A percentile compares a stretch with the other conserved stretches of the same genome.
These are phyloP conservation scores for Kodamaea laetipori DNA, from an alignment of 805 yeast genomes.

Conservation along the genomic window DNA sequence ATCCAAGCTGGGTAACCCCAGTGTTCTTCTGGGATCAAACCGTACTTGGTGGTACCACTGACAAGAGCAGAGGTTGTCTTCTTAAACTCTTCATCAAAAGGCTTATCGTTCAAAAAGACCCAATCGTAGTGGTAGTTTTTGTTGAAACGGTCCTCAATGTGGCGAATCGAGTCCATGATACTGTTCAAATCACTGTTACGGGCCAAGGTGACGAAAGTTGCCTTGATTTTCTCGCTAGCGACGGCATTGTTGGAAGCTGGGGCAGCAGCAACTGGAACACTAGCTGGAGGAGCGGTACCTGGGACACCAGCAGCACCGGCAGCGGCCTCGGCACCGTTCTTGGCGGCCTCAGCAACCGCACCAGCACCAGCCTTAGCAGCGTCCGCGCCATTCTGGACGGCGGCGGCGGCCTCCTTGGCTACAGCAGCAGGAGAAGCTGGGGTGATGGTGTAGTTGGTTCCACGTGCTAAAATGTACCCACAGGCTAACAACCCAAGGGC, in stretches of 20 bases:
- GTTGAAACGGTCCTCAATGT: constrained; percentile 90
- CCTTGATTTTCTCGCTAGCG: constrained; percentile 51
- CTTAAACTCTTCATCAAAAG: constrained; percentile 80
- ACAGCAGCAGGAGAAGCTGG: constrained; percentile 7
- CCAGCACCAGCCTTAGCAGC: constrained; percentile 9
- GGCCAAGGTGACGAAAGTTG: constrained; percentile 80
- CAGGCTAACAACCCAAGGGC: constrained; percentile 48
- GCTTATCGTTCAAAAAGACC: constrained; percentile 91
- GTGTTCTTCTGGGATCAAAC: constrained; percentile 76
- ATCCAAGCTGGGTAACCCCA: constrained; percentile 89
- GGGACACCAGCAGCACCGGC: constrained; percentile 14
- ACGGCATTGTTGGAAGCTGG: constrained; percentile 9
- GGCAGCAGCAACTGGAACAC: constrained; percentile 14
- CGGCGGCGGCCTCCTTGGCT: constrained; percentile 10
- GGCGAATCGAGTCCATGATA: constrained; percentile 64
- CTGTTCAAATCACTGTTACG: constrained; percentile 71
- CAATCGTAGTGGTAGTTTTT: constrained; percentile 81
- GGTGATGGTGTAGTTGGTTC: constrained; percentile 44
- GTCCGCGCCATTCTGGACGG: constrained; percentile 12
- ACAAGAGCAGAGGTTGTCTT: constrained; percentile 63
- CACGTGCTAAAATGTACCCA: constrained; percentile 50
- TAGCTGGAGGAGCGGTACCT: constrained; percentile 14
- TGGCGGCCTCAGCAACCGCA: constrained; percentile 11
- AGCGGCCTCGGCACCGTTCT: constrained; percentile 17
- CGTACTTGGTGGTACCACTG: constrained; percentile 79